Evolutionary conservation across 1,139 yeast species (phyloP), one percentile per base, ranked within the genome.

Genomic region (Protomyces inundatus): DNA sequence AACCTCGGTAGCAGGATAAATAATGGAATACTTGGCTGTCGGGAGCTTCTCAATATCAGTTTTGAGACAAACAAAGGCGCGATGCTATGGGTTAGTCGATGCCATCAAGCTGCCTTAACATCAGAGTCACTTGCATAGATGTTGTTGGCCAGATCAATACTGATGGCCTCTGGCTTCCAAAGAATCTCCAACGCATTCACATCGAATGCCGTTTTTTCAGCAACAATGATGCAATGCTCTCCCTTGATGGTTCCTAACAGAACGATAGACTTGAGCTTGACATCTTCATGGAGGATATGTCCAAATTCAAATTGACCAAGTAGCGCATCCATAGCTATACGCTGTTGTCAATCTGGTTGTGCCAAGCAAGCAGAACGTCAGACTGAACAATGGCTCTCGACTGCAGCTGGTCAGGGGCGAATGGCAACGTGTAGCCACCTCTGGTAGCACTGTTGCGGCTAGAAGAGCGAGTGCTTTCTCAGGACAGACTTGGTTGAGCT

Each of bases 1-100:
- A 5, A 63, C 82, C 63, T 84, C 86, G 0, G 97, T 87, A 0
- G 98, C 98, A 0, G 99, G 99, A 73, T 83, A 90, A 23, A 93
- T 86, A 66, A 93, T 69, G 70, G 87, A 90, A 65, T 89, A 72
- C 71, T 91, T 91, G 10, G 87, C 86, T 0, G 85, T 81, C 0
- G 96, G 90, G 9, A 70, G 69, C 0, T 32, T 33, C n/a, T 7
- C 12, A n/a, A 33, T 35, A 52, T 58, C 62, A n/a, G 48, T 23
- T 9, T 30, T 39, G 37, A 45, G 32, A 10, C 39, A 33, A 5
- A 58, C 62, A 33, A 58, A 58, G 3, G 54, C n/a, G 6, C 54
- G 53, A 51, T 58, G 56, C 62, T 58, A 33, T 4, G 12, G 14
- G 34, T 52, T 9, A 52, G 54, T n/a, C 16, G 30, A 12, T 23